Conservation (phyloP, 108 stramenopile genomes). For the Cylindrotheca closterium region DNA sequence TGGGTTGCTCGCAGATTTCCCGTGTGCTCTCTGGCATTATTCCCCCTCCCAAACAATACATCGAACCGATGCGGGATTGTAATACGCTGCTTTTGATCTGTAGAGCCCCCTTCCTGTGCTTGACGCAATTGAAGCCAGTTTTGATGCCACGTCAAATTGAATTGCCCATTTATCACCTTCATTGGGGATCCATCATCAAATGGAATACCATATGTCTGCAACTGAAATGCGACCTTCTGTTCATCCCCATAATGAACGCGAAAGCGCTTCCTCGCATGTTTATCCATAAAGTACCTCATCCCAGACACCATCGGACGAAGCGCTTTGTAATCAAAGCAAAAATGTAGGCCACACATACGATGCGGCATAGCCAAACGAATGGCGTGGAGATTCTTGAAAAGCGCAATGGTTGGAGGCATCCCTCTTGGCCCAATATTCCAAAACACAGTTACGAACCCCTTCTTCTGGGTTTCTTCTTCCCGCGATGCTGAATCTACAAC, state of each 20-base stretch:
- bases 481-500: background rate
- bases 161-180: conserved; percentile 8
- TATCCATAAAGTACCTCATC: background rate
- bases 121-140: conserved; percentile 6
- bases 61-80: conserved; percentile 18
- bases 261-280: background rate
- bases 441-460: conserved; percentile 15
- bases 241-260: conserved; percentile 16
- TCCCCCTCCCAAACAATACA: conserved; percentile 27
- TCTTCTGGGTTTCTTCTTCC: conserved; percentile 20
- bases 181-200: background rate
- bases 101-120: background rate
- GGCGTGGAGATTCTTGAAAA: background rate
- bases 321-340: conserved; percentile 19
- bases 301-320: conserved; percentile 9
- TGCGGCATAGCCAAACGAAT: conserved; percentile 6
- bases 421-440: conserved; percentile 4
- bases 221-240: conserved; percentile 16
- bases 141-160: conserved; percentile 4
- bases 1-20: conserved; percentile 11
- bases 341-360: conserved; percentile 12
- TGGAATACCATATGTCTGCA: conserved; percentile 33
- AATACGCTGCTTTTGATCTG: background rate
- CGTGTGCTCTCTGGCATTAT: conserved; percentile 2
- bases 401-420: background rate